A percentile compares a stretch with the other conserved stretches of the same genome.
These are phyloP conservation scores for Lumnitzera racemosa DNA, from an alignment of 345 rosid species.

Conservation along the genomic window DNA sequence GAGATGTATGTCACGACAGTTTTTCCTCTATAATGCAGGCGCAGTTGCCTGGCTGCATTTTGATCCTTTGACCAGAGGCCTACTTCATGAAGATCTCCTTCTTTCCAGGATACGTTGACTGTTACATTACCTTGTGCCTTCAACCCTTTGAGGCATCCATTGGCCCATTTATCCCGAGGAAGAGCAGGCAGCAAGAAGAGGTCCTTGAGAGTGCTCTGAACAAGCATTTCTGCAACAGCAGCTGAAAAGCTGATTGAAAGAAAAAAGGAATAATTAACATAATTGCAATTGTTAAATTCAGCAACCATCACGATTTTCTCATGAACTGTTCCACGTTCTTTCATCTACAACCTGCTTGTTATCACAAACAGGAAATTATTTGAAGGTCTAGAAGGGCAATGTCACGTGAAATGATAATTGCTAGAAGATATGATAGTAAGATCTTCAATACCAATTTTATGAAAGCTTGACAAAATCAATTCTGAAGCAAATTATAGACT, in stretches of 20 bases:
- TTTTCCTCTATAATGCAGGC: conserved; percentile 53
- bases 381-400: background rate
- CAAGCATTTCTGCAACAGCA: conserved; percentile 80
- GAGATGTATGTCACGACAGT: conserved; percentile 27
- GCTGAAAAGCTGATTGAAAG: conserved; percentile 52
- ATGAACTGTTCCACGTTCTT: no score
- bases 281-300: background rate
- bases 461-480: no score
- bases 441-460: no score
- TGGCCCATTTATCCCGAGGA: conserved; percentile 73
- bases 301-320: no score
- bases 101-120: conserved; percentile 67
- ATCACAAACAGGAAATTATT: no score
- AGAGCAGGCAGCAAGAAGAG: conserved; percentile 80
- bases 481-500: no score
- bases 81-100: conserved; percentile 67
- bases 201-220: conserved; percentile 75
- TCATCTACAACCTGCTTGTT: no score
- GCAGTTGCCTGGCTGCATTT: conserved; percentile 29
- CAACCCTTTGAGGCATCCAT: conserved; percentile 69
- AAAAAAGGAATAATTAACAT: background rate
- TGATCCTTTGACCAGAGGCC: conserved; percentile 45
- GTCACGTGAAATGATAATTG: background rate
- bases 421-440: no score
- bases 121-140: conserved; percentile 75